These are phyloP conservation scores for Magnusiomyces sp. DNA, from an alignment of 1,139 yeast genomes.

Conservation along the genomic window DNA sequence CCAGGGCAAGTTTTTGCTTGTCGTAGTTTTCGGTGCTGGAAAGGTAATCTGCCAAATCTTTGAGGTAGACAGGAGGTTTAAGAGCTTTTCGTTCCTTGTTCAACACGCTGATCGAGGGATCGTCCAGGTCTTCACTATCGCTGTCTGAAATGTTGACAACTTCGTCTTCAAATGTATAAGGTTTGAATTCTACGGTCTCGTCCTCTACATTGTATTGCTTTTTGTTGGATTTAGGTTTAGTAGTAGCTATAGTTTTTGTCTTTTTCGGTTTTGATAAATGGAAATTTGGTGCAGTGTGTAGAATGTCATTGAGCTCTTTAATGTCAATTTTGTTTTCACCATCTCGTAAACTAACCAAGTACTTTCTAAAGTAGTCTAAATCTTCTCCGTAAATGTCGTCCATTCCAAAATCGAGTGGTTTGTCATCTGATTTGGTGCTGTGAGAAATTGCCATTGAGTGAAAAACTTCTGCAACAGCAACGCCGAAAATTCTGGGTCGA, in stretches of 20 bases:
- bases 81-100: constrained; percentile 31
- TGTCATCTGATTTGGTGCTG: constrained; percentile 17
- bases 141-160: constrained; percentile 30
- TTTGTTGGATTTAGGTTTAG: not conserved
- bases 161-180: constrained; percentile 23
- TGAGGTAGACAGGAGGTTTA: constrained; percentile 50
- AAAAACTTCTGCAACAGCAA: constrained; percentile 40
- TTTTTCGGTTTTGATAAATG: too few relatives aligned
- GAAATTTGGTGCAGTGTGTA: not conserved
- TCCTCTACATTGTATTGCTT: constrained; percentile 17
- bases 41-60: constrained; percentile 52
- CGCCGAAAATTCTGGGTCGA: constrained; percentile 38
- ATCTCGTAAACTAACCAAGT: constrained; percentile 1
- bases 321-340: constrained; percentile 13
- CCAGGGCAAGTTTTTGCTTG: constrained; percentile 44
- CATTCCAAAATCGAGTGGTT: constrained; percentile 36
- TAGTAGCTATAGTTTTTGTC: not conserved
- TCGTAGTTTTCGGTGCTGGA: constrained; percentile 33
- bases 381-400: constrained; percentile 17
- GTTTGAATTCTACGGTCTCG: constrained; percentile 18
- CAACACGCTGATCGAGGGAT: constrained; percentile 36
- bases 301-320: constrained; percentile 6
- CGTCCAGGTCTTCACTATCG: constrained; percentile 22
- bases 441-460: constrained; percentile 31
- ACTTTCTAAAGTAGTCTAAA: constrained; percentile 14